Percentiles rank a stretch among this genome's conserved stretches.
These are phyloP conservation scores for Choricystis sp. DNA, from an alignment of 139 green algal species.

Conservation along the genomic window DNA sequence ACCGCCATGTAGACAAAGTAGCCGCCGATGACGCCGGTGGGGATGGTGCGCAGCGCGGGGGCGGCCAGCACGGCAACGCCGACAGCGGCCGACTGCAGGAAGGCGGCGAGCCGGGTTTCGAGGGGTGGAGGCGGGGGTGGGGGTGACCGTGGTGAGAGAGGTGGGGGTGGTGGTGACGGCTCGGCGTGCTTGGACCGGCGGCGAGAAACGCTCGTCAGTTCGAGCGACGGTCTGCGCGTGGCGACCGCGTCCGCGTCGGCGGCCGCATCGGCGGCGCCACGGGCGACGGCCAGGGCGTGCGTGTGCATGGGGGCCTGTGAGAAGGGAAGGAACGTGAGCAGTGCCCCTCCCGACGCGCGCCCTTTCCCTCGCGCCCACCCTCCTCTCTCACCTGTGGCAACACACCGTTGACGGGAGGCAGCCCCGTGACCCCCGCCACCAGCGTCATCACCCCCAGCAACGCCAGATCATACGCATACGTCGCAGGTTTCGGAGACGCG, in stretches of 20 bases:
- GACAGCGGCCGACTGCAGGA: slow-evolving; percentile 58
- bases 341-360: no score
- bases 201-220: slow-evolving; percentile 5
- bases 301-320: slow-evolving; percentile 73
- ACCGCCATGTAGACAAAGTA: slow-evolving; percentile 86
- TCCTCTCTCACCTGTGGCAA: slow-evolving; percentile 60
- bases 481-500: slow-evolving; percentile 21
- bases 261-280: neutral
- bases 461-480: slow-evolving; percentile 65
- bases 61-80: slow-evolving; percentile 46
- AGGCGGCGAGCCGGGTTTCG: slow-evolving; percentile 27
- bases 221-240: no score
- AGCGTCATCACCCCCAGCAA: slow-evolving; percentile 32
- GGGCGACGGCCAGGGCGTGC: slow-evolving; percentile 22
- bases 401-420: slow-evolving; percentile 76
- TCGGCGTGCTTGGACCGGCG: neutral
- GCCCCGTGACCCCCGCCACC: slow-evolving; percentile 45
- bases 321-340: neutral
- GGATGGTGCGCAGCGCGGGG: slow-evolving; percentile 44
- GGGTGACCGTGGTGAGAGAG: neutral
- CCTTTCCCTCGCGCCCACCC: no score
- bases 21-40: slow-evolving; percentile 30
- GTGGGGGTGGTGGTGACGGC: slow-evolving; percentile 2
- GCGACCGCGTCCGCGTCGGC: neutral
- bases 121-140: neutral